A percentile compares a stretch with the other conserved stretches of the same genome.
These are phyloP conservation scores for Trichophyton rubrum DNA, from an alignment of 2,329 filamentous ascomycete species.

Conservation along the genomic window DNA sequence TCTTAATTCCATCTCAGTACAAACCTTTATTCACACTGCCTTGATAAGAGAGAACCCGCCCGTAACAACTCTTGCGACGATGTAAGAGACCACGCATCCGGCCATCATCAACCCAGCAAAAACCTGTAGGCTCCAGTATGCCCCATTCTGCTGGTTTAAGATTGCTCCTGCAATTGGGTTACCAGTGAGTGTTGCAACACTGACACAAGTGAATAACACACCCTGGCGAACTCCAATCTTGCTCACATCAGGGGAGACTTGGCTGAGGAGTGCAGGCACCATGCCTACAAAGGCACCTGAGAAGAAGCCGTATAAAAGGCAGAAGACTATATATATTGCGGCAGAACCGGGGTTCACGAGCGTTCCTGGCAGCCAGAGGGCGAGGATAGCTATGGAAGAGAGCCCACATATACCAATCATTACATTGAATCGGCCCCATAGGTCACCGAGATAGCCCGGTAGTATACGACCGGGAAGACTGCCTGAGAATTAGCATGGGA, in stretches of 20 bases:
- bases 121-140: slow-evolving; percentile 49
- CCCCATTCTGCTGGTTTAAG: slow-evolving; percentile 35
- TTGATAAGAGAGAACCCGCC: neutral
- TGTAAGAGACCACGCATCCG: slow-evolving; percentile 29
- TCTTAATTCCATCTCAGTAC: no score
- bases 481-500: neutral
- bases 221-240: slow-evolving; percentile 59
- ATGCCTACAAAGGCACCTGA: slow-evolving; percentile 55
- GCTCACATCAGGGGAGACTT: slow-evolving; percentile 52
- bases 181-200: slow-evolving; percentile 53
- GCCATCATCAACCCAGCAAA: slow-evolving; percentile 48
- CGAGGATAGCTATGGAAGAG: slow-evolving; percentile 38
- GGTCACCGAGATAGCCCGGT: slow-evolving; percentile 43
- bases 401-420: slow-evolving; percentile 39
- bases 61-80: slow-evolving; percentile 23
- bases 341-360: slow-evolving; percentile 26
- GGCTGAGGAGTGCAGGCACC: slow-evolving; percentile 51
- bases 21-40: neutral
- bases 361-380: slow-evolving; percentile 40
- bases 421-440: slow-evolving; percentile 43
- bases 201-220: slow-evolving; percentile 48
- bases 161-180: slow-evolving; percentile 56
- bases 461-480: slow-evolving; percentile 45
- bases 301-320: slow-evolving; percentile 56
- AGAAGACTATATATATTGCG: slow-evolving; percentile 46